Percentiles rank a stretch among this genome's conserved stretches.
Conservation (phyloP, 1,284 basidiomycete species). For the Fomitopsis palustris region DNA sequence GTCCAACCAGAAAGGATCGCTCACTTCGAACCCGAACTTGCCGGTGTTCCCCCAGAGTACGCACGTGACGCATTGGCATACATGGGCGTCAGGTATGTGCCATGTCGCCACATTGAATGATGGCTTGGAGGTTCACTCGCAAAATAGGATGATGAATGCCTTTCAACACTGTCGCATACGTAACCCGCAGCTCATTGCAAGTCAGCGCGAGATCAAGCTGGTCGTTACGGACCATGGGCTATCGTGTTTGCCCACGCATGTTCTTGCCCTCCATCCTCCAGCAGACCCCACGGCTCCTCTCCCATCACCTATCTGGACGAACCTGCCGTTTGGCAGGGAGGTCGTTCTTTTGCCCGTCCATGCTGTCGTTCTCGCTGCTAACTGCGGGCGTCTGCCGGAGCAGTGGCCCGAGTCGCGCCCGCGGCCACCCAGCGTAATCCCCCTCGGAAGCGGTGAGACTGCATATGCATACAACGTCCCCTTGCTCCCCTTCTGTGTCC, state of each 20-base stretch:
- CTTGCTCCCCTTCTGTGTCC: constrained; percentile 16
- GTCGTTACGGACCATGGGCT: constrained; percentile 17
- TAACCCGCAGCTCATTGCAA: constrained; percentile 13
- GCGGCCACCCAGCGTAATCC: background rate
- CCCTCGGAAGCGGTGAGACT: background rate
- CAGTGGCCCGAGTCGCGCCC: constrained; percentile 6
- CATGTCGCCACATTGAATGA: background rate
- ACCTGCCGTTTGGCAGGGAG: constrained; percentile 1
- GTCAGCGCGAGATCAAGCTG: constrained; percentile 12
- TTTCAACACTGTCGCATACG: constrained; percentile 11
- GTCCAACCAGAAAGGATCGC: background rate
- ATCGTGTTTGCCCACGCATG: constrained; percentile 16
- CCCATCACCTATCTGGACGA: background rate
- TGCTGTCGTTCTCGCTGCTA: constrained; percentile 17
- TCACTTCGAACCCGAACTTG: background rate
- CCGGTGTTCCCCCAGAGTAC: background rate
- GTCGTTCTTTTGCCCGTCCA: constrained; percentile 19
- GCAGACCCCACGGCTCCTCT: background rate
- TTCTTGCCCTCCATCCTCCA: constrained; percentile 16
- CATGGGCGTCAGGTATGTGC: background rate
- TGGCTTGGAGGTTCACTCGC: background rate
- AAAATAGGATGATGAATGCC: constrained; percentile 8
- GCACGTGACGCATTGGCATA: constrained; percentile 1
- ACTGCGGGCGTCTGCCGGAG: constrained; percentile 12
- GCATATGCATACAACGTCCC: constrained; percentile 14